A percentile compares a stretch with the other conserved stretches of the same genome.
Evolutionary conservation across 164 flowering plant species (phyloP).

Genomic region (Nymphaea thermarum): DNA sequence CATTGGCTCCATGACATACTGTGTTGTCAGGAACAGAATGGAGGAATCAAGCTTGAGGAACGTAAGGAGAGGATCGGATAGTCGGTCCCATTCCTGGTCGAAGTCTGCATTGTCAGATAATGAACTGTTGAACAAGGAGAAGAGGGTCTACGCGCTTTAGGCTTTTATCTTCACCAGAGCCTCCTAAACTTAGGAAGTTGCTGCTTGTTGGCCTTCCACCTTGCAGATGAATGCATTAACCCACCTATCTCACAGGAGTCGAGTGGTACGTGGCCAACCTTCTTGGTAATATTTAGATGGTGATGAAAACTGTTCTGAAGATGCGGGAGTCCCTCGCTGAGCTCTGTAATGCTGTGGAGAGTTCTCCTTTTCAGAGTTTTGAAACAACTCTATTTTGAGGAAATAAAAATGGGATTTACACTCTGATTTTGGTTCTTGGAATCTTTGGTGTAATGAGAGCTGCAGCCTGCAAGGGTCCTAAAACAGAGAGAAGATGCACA

Average conservation of each 20-base stretch:
- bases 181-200: background rate
- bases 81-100: slow-evolving; percentile 54
- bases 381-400: background rate
- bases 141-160: slow-evolving; percentile 86
- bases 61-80: slow-evolving; percentile 39
- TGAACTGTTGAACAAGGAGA: slow-evolving; percentile 51
- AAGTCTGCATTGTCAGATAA: slow-evolving; percentile 55
- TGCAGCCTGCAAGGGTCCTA: no score
- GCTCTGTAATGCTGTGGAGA: background rate
- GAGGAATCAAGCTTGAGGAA: slow-evolving; percentile 60
- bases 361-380: background rate
- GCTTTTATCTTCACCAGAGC: background rate
- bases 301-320: background rate
- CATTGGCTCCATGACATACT: slow-evolving; percentile 84
- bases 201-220: background rate
- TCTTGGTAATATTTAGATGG: background rate
- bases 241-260: background rate
- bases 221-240: background rate
- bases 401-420: no score
- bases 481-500: no score
- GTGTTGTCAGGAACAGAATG: slow-evolving; percentile 50
- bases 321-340: background rate
- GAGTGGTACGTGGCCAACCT: background rate
- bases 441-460: no score
- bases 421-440: no score